These are phyloP conservation scores for Cryptococcus sp. DNA, from an alignment of 1,284 basidiomycete genomes.

Conservation along the genomic window DNA sequence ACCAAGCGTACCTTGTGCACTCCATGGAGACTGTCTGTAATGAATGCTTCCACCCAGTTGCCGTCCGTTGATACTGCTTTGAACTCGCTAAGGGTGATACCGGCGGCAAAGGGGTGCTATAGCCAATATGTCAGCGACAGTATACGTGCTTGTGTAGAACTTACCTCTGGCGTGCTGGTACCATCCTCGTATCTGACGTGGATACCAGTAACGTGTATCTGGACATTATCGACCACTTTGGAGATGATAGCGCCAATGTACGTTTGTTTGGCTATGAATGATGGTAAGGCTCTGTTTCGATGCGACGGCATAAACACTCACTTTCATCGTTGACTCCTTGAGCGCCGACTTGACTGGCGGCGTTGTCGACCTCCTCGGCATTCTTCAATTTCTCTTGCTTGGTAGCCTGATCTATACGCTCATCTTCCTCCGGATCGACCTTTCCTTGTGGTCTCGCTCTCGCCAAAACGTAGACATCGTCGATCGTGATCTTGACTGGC, in stretches of 20 bases:
- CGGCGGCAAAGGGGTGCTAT: slow-evolving; percentile 92
- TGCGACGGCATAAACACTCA: slow-evolving; percentile 18
- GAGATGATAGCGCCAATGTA: slow-evolving; percentile 82
- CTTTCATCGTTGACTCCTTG: slow-evolving; percentile 35
- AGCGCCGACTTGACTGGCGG: slow-evolving; percentile 51
- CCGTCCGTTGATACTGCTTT: slow-evolving; percentile 91
- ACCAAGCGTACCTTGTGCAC: slow-evolving; percentile 75
- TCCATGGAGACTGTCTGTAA: slow-evolving; percentile 82
- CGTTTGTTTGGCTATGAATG: slow-evolving; percentile 62
- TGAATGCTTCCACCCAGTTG: slow-evolving; percentile 91
- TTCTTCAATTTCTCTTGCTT: slow-evolving; percentile 88
- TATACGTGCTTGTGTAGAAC: slow-evolving; percentile 9
- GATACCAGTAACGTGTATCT: slow-evolving; percentile 92
- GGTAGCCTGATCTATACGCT: slow-evolving; percentile 73
- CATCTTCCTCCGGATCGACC: slow-evolving; percentile 83
- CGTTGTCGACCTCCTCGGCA: slow-evolving; percentile 80
- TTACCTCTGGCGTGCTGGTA: slow-evolving; percentile 85
- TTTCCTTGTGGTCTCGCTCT: slow-evolving; percentile 48
- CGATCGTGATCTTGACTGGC: slow-evolving; percentile 87
- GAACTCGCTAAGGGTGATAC: slow-evolving; percentile 89
- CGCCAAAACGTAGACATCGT: slow-evolving; percentile 88
- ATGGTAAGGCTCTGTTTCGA: not conserved
- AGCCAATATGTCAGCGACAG: not conserved
- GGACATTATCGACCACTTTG: slow-evolving; percentile 95
- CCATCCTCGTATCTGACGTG: slow-evolving; percentile 97